phyloP scores from a whole-genome alignment of 371 early-diverging fungal genomes.

The Mortierella sp. region DNA sequence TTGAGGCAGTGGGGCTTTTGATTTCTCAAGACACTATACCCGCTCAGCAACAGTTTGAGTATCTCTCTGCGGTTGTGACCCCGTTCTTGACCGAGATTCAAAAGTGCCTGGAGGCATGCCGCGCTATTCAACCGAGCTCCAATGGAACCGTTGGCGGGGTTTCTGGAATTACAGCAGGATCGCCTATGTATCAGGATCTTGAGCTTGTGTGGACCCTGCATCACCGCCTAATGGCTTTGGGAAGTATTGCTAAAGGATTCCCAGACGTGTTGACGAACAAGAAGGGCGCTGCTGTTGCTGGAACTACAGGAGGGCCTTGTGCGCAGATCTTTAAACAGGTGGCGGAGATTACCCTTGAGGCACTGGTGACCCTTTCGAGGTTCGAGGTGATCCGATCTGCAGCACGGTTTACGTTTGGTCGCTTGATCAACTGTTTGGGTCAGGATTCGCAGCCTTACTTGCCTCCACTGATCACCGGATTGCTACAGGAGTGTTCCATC shows the following conservation, averaged over 20 bases:
- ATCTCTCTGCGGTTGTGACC: slow-evolving; percentile 71
- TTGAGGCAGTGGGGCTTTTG: slow-evolving; percentile 91
- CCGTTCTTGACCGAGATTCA: slow-evolving; percentile 85
- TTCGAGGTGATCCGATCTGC: slow-evolving; percentile 85
- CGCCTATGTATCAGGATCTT: slow-evolving; percentile 62
- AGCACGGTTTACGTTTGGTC: slow-evolving; percentile 84
- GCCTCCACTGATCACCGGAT: slow-evolving; percentile 80
- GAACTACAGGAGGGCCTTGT: slow-evolving; percentile 57
- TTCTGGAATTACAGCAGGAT: slow-evolving; percentile 37
- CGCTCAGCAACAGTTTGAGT: slow-evolving; percentile 77
- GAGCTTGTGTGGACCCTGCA: slow-evolving; percentile 78
- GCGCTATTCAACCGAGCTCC: slow-evolving; percentile 32
- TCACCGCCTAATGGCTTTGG: slow-evolving; percentile 89
- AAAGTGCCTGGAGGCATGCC: slow-evolving; percentile 55
- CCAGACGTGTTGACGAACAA: slow-evolving; percentile 69
- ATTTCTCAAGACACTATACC: slow-evolving; percentile 81
- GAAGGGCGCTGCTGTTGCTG: slow-evolving; percentile 48
- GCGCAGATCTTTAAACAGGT: slow-evolving; percentile 81
- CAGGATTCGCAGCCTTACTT: slow-evolving; percentile 84
- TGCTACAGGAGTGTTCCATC: slow-evolving; percentile 80
- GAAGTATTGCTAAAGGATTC: slow-evolving; percentile 90
- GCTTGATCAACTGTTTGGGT: slow-evolving; percentile 89
- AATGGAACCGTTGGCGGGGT: slow-evolving; percentile 29
- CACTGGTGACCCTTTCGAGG: slow-evolving; percentile 74
- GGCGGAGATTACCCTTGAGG: slow-evolving; percentile 81